These are phyloP conservation scores for Helotiales sp. DNA, from an alignment of 2,329 filamentous ascomycete genomes.

Conservation along the genomic window DNA sequence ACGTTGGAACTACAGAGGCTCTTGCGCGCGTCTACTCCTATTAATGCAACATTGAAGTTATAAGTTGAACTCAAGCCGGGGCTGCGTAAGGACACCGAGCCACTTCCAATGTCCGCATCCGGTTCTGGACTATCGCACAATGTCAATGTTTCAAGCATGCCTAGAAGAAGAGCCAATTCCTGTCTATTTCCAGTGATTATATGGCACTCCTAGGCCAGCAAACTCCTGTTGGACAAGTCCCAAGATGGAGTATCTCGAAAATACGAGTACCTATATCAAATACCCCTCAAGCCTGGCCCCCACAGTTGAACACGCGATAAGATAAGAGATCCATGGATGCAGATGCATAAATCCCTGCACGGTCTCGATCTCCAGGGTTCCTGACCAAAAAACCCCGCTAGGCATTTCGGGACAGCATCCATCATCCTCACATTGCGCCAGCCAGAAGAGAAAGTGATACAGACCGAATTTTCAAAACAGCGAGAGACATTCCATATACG, in stretches of 20 bases:
- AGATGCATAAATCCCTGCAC: neutral
- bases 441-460: neutral
- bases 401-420: constrained; percentile 1
- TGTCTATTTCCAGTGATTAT: neutral
- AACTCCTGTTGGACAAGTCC: neutral
- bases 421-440: neutral
- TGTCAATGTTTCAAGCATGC: neutral
- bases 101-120: neutral
- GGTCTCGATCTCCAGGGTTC: neutral
- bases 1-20: neutral
- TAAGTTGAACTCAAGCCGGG: neutral
- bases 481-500: neutral
- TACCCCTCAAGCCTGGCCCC: neutral
- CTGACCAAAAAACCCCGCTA: neutral
- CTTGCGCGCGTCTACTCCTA: neutral
- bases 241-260: neutral
- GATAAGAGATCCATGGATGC: too few relatives aligned
- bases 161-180: neutral
- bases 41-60: neutral
- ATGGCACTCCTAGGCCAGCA: neutral
- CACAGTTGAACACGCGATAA: constrained; percentile 1
- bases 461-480: neutral
- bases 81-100: neutral
- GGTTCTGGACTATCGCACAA: neutral
- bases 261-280: neutral